These are phyloP conservation scores for Plasmodium chabaudi DNA, from an alignment of 169 alveolate species.

Conservation along the genomic window DNA sequence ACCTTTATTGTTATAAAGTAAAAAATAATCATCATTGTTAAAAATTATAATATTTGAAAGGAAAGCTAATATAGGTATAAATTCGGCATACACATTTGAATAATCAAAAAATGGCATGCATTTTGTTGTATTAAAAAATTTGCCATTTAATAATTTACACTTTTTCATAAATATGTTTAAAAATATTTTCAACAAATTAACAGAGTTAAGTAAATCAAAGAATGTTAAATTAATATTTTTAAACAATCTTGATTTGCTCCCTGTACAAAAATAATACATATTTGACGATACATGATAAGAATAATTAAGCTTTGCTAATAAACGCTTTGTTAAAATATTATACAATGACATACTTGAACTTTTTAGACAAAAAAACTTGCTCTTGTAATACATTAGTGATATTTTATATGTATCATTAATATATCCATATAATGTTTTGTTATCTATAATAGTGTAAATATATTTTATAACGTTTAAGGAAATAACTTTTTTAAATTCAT, in stretches of 20 bases:
- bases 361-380: slow-evolving; percentile 67
- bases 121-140: slow-evolving; percentile 10
- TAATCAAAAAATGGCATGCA: slow-evolving; percentile 50
- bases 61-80: slow-evolving; percentile 72
- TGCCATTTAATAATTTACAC: slow-evolving; percentile 18
- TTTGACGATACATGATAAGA: slow-evolving; percentile 76
- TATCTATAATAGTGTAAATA: slow-evolving; percentile 72
- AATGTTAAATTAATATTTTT: slow-evolving; percentile 75
- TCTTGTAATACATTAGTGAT: slow-evolving; percentile 61
- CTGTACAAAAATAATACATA: slow-evolving; percentile 76
- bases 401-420: slow-evolving; percentile 69
- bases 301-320: slow-evolving; percentile 64
- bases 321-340: slow-evolving; percentile 65
- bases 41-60: slow-evolving; percentile 65
- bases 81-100: slow-evolving; percentile 68
- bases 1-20: slow-evolving; percentile 29
- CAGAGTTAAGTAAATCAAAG: slow-evolving; percentile 59
- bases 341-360: slow-evolving; percentile 75
- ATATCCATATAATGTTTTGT: slow-evolving; percentile 71
- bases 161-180: slow-evolving; percentile 59
- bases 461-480: slow-evolving; percentile 69
- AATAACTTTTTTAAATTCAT: slow-evolving; percentile 70
- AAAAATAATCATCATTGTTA: slow-evolving; percentile 73
- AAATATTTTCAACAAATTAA: slow-evolving; percentile 59
- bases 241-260: slow-evolving; percentile 63